Conservation (phyloP, 495 filamentous ascomycete genomes). For the Pyronema domesticum region DNA sequence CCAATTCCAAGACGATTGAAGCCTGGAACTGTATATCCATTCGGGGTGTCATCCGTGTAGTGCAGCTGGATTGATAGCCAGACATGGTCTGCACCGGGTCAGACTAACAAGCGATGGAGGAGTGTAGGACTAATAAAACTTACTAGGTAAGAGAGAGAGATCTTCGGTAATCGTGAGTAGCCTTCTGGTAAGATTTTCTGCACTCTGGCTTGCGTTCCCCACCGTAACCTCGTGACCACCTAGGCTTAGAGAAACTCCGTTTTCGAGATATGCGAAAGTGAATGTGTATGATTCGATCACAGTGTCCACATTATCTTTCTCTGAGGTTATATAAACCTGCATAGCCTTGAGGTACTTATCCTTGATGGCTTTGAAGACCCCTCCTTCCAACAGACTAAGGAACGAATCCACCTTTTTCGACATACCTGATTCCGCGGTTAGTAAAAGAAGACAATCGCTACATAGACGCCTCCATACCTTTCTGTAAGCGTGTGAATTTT, state of each 20-base stretch:
- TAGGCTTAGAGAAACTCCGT: slow-evolving; percentile 11
- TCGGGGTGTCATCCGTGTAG: slow-evolving; percentile 19
- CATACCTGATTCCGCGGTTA: too few relatives aligned
- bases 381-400: slow-evolving; percentile 14
- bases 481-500: slow-evolving; percentile 21
- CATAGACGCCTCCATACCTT: slow-evolving; percentile 10
- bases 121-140: not conserved
- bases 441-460: too few relatives aligned
- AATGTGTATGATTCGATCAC: slow-evolving; percentile 24
- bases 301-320: slow-evolving; percentile 19
- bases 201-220: slow-evolving; percentile 18
- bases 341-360: slow-evolving; percentile 23
- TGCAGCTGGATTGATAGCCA: slow-evolving; percentile 23
- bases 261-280: slow-evolving; percentile 21
- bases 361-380: slow-evolving; percentile 20
- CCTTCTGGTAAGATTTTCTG: slow-evolving; percentile 22
- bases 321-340: slow-evolving; percentile 20
- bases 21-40: slow-evolving; percentile 18
- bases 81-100: slow-evolving; percentile 9
- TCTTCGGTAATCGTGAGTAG: slow-evolving; percentile 21
- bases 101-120: not conserved
- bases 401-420: too few relatives aligned
- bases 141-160: slow-evolving; percentile 20
- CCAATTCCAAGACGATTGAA: slow-evolving; percentile 17
- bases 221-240: slow-evolving; percentile 15